phyloP scores from a whole-genome alignment of 2,329 filamentous ascomycete species.

The Sporothrix inflata region DNA sequence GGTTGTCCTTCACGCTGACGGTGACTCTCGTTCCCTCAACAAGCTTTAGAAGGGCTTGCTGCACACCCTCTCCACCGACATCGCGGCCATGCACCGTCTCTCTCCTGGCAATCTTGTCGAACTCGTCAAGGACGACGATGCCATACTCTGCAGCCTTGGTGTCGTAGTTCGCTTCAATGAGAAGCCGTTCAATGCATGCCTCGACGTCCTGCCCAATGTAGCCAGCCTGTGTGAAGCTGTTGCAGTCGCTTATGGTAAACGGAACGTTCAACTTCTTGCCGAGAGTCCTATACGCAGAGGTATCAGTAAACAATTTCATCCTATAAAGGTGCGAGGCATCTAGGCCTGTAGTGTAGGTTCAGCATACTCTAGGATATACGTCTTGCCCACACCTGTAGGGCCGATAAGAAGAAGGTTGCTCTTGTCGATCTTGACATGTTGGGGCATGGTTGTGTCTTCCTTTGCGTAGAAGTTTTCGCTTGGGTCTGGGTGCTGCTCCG shows the following conservation, averaged over 20 bases:
- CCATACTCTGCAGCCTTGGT: constrained; percentile 82
- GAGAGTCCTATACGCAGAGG: constrained; percentile 67
- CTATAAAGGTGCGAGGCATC: no score
- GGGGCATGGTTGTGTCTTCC: constrained; percentile 50
- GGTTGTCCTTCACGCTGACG: constrained; percentile 81
- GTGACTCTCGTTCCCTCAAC: constrained; percentile 95
- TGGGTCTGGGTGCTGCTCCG: constrained; percentile 35
- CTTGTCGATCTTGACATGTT: constrained; percentile 81
- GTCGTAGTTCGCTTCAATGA: constrained; percentile 90
- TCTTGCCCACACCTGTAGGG: constrained; percentile 94
- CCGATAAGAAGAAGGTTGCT: constrained; percentile 91
- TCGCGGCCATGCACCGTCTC: constrained; percentile 89
- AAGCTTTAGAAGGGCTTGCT: constrained; percentile 93
- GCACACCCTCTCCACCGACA: constrained; percentile 93
- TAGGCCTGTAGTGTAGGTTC: background rate
- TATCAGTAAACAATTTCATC: background rate
- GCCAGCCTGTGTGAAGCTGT: constrained; percentile 91
- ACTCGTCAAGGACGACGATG: constrained; percentile 94
- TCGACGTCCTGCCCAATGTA: constrained; percentile 99
- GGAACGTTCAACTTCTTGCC: constrained; percentile 93
- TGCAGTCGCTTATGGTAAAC: constrained; percentile 94
- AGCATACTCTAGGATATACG: constrained; percentile 75
- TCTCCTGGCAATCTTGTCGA: constrained; percentile 92
- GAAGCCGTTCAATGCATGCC: constrained; percentile 84
- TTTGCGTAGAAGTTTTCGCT: constrained; percentile 52